Conservation (phyloP, 1,139 yeast species). For the Pneumocystis wakefieldiae region DNA sequence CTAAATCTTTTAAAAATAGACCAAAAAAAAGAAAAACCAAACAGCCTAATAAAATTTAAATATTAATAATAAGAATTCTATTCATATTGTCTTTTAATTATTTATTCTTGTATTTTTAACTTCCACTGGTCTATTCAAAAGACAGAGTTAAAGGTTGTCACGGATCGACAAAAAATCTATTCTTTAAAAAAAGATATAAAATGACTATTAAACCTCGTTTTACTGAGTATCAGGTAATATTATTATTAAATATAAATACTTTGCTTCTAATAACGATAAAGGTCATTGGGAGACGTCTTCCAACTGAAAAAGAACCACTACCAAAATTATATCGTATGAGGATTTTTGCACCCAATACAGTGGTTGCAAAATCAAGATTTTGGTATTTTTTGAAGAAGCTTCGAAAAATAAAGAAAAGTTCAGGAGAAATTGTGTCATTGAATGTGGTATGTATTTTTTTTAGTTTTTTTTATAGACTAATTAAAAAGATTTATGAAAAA, state of each 20-base stretch:
- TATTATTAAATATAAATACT: neutral
- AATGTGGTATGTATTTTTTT: slow-evolving; percentile 32
- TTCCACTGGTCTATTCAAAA: neutral
- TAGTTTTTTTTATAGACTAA: neutral
- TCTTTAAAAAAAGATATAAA: neutral
- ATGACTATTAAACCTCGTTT: neutral
- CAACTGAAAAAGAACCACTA: slow-evolving; percentile 96
- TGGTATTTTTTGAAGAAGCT: slow-evolving; percentile 99
- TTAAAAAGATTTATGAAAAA: slow-evolving; percentile 54
- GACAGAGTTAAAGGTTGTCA: neutral
- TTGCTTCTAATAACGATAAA: slow-evolving; percentile 32
- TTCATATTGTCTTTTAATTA: neutral
- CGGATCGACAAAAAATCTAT: neutral
- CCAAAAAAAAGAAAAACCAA: no score
- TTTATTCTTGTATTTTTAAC: neutral
- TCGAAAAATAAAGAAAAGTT: slow-evolving; percentile 98
- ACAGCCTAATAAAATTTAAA: no score
- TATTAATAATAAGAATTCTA: no score
- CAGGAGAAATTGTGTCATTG: slow-evolving; percentile 95
- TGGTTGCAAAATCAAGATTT: slow-evolving; percentile 99
- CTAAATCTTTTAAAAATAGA: neutral
- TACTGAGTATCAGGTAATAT: neutral
- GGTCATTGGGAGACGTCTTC: slow-evolving; percentile 99
- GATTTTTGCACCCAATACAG: slow-evolving; percentile 96
- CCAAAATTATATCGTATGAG: slow-evolving; percentile 99